Evolutionary conservation across 1,284 basidiomycete genomes (phyloP).

Genomic region (Pholiota adiposa): DNA sequence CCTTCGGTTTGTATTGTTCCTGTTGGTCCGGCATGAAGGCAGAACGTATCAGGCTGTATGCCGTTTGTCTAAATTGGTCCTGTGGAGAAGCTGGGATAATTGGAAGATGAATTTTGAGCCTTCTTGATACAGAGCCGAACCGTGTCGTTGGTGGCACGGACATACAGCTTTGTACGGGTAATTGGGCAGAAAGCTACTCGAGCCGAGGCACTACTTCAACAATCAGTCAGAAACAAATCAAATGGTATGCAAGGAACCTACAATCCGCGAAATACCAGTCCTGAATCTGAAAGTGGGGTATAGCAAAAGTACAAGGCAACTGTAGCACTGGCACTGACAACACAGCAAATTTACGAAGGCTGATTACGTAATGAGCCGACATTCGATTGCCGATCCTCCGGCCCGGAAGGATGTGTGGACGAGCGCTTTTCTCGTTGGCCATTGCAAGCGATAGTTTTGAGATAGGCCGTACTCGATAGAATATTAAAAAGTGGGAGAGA

Average conservation of each 20-base stretch:
- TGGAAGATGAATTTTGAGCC: constrained; percentile 44
- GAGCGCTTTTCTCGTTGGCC: too few species aligned
- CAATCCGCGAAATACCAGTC: not conserved
- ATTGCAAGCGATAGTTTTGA: too few species aligned
- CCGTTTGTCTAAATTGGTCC: constrained; percentile 58
- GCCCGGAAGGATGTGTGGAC: too few species aligned
- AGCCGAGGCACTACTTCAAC: not conserved
- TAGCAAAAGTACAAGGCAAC: too few species aligned
- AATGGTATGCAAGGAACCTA: too few species aligned
- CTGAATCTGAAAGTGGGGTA: not conserved
- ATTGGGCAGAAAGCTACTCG: not conserved
- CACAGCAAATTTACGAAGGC: too few species aligned
- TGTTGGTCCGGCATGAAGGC: constrained; percentile 49
- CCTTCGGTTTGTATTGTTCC: constrained; percentile 25
- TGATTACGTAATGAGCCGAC: too few species aligned
- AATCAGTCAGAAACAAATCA: too few species aligned
- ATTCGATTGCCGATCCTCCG: too few species aligned
- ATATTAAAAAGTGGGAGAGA: too few species aligned
- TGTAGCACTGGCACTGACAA: too few species aligned
- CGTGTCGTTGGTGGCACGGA: constrained; percentile 25
- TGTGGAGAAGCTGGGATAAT: constrained; percentile 48
- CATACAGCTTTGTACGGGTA: constrained; percentile 21
- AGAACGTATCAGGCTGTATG: constrained; percentile 52
- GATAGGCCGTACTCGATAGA: too few species aligned
- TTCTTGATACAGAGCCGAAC: constrained; percentile 30